Evolutionary conservation across 2,329 filamentous ascomycete species (phyloP).

Genomic region (Cryphonectria japonica): DNA sequence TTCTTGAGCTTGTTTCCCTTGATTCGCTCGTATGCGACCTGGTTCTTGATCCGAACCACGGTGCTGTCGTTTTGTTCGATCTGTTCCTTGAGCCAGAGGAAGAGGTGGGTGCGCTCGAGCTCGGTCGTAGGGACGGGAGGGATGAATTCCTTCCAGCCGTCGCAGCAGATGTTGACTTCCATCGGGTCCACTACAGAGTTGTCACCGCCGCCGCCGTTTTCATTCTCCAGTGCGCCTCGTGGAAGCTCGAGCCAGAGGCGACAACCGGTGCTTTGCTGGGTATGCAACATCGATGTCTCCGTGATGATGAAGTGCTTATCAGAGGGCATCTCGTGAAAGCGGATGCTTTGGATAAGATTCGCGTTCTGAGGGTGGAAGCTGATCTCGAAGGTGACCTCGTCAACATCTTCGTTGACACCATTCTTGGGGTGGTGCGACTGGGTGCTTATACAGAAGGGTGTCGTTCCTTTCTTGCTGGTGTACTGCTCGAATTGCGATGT

Average conservation of each 20-base stretch:
- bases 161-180: conserved; percentile 19
- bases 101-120: conserved; percentile 15
- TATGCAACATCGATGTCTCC: conserved; percentile 23
- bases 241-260: conserved; percentile 19
- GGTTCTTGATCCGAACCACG: not conserved
- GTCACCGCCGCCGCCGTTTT: not conserved
- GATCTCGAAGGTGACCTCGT: conserved; percentile 21
- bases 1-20: not conserved
- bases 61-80: not conserved
- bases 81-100: conserved; percentile 20
- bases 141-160: conserved; percentile 12
- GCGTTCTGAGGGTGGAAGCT: conserved; percentile 15
- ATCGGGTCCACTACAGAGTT: conserved; percentile 1
- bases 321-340: conserved; percentile 18
- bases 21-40: not conserved
- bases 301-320: conserved; percentile 21
- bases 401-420: not conserved
- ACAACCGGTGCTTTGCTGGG: conserved; percentile 14
- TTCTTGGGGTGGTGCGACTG: not conserved
- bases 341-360: conserved; percentile 18
- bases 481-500: conserved; percentile 23
- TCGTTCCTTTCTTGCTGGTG: not conserved
- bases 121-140: conserved; percentile 7
- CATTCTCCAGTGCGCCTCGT: conserved; percentile 1
- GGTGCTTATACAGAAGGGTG: conserved; percentile 11